A percentile compares a stretch with the other conserved stretches of the same genome.
These are phyloP conservation scores for Isochrysis galbana DNA, from an alignment of 78 protist species.

Conservation along the genomic window DNA sequence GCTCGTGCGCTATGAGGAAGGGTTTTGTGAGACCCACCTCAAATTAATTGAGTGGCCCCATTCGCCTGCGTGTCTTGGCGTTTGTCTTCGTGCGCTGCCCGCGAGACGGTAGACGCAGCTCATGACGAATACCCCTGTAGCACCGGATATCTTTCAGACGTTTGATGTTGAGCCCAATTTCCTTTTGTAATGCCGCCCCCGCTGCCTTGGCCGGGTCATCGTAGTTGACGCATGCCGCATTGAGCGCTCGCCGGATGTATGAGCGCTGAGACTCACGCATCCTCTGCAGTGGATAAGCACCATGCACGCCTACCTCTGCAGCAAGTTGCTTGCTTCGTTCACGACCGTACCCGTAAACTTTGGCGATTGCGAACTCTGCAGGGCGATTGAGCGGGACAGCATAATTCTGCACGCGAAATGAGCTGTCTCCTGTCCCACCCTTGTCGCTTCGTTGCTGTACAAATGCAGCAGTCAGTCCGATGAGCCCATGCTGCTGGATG, in stretches of 20 bases:
- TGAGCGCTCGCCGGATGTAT: neutral
- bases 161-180: neutral
- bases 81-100: neutral
- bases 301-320: neutral
- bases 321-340: neutral
- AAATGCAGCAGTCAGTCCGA: neutral
- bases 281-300: neutral
- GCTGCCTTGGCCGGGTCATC: neutral
- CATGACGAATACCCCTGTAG: neutral
- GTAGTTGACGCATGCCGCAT: neutral
- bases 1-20: too few relatives aligned
- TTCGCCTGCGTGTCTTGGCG: neutral
- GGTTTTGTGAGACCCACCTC: too few relatives aligned
- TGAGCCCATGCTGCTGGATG: neutral
- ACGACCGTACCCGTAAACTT: neutral
- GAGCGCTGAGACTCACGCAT: conserved; percentile 16
- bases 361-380: neutral
- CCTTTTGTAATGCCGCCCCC: conserved; percentile 3
- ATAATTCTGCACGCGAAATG: neutral
- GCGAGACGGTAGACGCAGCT: neutral
- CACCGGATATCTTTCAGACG: conserved; percentile 9
- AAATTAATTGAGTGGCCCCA: conserved; percentile 8
- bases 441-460: neutral
- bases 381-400: neutral
- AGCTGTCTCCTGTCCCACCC: neutral